Evolutionary conservation across 1,139 yeast genomes (phyloP).

Genomic region (Diutina ranongensis): DNA sequence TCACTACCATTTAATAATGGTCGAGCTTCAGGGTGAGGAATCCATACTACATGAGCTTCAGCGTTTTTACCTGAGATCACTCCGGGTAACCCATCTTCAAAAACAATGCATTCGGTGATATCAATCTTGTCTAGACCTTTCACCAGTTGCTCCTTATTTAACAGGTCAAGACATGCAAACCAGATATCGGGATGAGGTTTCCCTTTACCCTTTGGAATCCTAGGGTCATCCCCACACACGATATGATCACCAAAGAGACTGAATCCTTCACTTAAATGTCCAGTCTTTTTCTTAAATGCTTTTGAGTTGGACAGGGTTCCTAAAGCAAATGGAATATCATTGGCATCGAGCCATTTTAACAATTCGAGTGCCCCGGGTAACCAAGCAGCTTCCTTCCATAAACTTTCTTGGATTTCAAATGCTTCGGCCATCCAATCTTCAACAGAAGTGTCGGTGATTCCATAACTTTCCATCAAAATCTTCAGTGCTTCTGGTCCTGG

Average conservation of each 20-base stretch:
- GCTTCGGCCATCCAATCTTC: constrained; percentile 47
- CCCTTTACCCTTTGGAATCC: constrained; percentile 76
- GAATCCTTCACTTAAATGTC: constrained; percentile 51
- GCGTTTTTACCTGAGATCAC: constrained; percentile 72
- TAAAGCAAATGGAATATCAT: constrained; percentile 66
- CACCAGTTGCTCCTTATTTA: constrained; percentile 38
- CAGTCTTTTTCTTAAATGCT: constrained; percentile 59
- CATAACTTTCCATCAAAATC: constrained; percentile 53
- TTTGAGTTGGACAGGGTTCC: constrained; percentile 74
- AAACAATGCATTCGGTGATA: constrained; percentile 74
- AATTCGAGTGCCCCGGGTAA: constrained; percentile 81
- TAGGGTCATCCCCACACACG: constrained; percentile 79
- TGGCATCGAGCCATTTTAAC: constrained; percentile 34
- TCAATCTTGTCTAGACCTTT: constrained; percentile 32
- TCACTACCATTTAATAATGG: background rate
- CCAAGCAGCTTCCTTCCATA: constrained; percentile 56
- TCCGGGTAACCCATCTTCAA: constrained; percentile 93
- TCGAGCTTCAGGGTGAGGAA: constrained; percentile 67
- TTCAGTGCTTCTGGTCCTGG: constrained; percentile 67
- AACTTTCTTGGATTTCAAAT: constrained; percentile 38
- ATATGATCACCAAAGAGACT: constrained; percentile 53
- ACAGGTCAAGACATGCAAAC: constrained; percentile 61
- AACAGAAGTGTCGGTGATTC: constrained; percentile 48
- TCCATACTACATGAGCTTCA: constrained; percentile 84
- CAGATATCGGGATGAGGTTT: constrained; percentile 93